Evolutionary conservation across 257 asterid genomes (phyloP), one percentile per base, ranked within the genome.

Genomic region (Jasminum sambac): DNA sequence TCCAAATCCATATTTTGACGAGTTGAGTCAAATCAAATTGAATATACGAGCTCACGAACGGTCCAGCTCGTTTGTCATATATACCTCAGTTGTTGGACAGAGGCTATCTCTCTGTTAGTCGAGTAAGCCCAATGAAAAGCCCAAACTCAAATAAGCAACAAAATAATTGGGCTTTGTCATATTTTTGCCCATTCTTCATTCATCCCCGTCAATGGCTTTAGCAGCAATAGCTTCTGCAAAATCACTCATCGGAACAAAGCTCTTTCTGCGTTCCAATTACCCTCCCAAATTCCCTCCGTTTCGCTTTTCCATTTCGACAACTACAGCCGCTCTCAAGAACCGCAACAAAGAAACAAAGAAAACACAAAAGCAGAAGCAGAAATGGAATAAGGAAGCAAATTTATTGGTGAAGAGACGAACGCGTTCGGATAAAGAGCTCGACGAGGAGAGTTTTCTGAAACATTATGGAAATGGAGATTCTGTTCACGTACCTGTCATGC

Each of bases 401-500:
- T 71, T 82, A 72, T 71, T 77, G 1, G 78, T 90, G 71, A 93
- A 89, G 81, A 86, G 88, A 77, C 85, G 98, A 42, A 93, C 98
- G 72, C 89, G 98, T 38, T 93, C 97, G 38, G 90, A 79, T 21
- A 86, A 86, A 72, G 95, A 81, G 82, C 71, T 90, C 10, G 96
- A 93, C 75, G 95, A 84, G 82, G 88, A 84, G 44, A 70, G 70
- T 1, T 91, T 93, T 72, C 41, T 79, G 55, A 80, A 84, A 79
- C 76, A 57, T 37, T 85, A 67, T 42, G 95, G 92, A 70, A 77
- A 84, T 83, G 95, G 75, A 8, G 75, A 48, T 73, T 68, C 84
- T 63, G 79, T 86, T 52, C 98, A 93, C 77, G 89, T 88, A 48
- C 97, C 98, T 25, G 98, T 93, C 55, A 37, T 89, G 90, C 84